phyloP scores from a whole-genome alignment of 2,329 filamentous ascomycete genomes.

The Ophiostoma novo-ulmi region DNA sequence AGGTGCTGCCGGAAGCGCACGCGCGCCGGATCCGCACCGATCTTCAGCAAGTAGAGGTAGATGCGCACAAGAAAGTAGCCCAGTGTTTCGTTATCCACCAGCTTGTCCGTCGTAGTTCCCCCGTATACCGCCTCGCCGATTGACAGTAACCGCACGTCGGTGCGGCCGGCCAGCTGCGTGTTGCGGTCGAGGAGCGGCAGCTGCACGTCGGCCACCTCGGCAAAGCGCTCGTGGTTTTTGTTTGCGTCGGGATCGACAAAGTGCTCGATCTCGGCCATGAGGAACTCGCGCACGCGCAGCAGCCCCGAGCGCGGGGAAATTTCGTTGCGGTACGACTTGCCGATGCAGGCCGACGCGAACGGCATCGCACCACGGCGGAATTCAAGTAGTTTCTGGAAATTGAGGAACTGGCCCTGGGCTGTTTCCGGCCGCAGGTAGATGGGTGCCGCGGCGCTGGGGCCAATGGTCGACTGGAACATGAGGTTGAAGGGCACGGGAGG shows the following conservation, averaged over 20 bases:
- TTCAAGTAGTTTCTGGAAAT: slow-evolving; percentile 87
- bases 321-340: slow-evolving; percentile 97
- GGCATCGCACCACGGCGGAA: slow-evolving; percentile 95
- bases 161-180: slow-evolving; percentile 82
- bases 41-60: slow-evolving; percentile 79
- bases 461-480: slow-evolving; percentile 96
- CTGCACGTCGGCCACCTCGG: slow-evolving; percentile 76
- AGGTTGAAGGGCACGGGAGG: slow-evolving; percentile 92
- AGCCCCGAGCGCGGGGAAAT: slow-evolving; percentile 91
- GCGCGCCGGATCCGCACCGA: slow-evolving; percentile 82
- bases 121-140: slow-evolving; percentile 80
- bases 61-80: slow-evolving; percentile 97
- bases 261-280: slow-evolving; percentile 99
- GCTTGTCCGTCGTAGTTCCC: slow-evolving; percentile 41
- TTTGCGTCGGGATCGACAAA: slow-evolving; percentile 90
- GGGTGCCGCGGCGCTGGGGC: slow-evolving; percentile 74
- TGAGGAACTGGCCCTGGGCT: slow-evolving; percentile 95
- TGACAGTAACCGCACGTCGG: slow-evolving; percentile 63
- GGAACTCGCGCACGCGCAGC: slow-evolving; percentile 88
- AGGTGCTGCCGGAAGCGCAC: slow-evolving; percentile 97
- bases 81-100: slow-evolving; percentile 95
- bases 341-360: slow-evolving; percentile 93
- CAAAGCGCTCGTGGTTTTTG: slow-evolving; percentile 89
- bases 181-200: slow-evolving; percentile 78
- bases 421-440: slow-evolving; percentile 91